These are phyloP conservation scores for Dryas drummondii DNA, from an alignment of 306 rosid genomes.

Conservation along the genomic window DNA sequence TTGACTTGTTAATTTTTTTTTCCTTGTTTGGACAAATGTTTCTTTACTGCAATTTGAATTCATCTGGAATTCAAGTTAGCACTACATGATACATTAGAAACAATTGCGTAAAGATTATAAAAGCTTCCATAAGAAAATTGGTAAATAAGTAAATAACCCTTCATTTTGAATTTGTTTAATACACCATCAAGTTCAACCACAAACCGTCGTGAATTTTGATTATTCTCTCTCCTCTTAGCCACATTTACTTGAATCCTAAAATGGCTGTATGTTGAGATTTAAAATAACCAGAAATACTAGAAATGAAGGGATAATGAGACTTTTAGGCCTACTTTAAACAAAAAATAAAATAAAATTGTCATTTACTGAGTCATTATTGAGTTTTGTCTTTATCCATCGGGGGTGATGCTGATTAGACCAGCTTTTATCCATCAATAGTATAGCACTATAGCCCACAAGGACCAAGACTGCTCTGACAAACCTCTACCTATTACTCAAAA, in stretches of 20 bases:
- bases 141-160: background rate
- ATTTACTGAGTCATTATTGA: conserved; percentile 1
- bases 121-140: background rate
- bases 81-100: background rate
- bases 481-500: conserved; percentile 37
- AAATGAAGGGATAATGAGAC: background rate
- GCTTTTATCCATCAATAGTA: background rate
- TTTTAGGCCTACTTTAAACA: background rate
- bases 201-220: too few species aligned
- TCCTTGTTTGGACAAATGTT: background rate
- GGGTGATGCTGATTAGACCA: conserved; percentile 12
- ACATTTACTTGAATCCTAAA: too few species aligned
- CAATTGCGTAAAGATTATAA: conserved; percentile 6
- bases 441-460: background rate
- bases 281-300: too few species aligned
- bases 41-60: conserved; percentile 6
- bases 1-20: background rate
- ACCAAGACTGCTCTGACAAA: conserved; percentile 12
- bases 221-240: too few species aligned
- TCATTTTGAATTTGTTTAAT: background rate
- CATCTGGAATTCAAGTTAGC: conserved; percentile 13
- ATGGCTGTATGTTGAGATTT: too few species aligned
- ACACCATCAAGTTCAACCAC: too few species aligned
- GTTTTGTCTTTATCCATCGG: conserved; percentile 13
- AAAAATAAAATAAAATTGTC: background rate